phyloP scores from a whole-genome alignment of 441 rosid species.

The Sinapis alba region DNA sequence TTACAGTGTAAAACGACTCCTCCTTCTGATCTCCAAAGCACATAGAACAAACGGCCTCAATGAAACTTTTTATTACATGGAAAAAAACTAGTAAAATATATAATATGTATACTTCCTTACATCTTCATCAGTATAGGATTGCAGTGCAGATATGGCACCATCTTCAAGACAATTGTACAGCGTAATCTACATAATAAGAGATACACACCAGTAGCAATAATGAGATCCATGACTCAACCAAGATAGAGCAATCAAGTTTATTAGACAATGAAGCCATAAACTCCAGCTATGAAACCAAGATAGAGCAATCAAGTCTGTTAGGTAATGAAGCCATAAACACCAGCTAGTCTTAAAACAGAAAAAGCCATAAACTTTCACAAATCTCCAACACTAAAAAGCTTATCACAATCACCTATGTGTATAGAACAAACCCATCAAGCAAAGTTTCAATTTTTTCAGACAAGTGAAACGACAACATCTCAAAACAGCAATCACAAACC shows the following conservation, averaged over 20 bases:
- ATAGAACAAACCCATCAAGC: background rate
- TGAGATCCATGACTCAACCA: conserved; percentile 8
- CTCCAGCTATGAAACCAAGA: background rate
- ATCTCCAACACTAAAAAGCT: conserved; percentile 3
- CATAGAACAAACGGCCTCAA: conserved; percentile 40
- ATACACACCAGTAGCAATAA: conserved; percentile 4
- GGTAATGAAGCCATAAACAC: conserved; percentile 10
- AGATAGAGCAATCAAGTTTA: conserved; percentile 8
- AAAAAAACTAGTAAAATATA: conserved; percentile 26
- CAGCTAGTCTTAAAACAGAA: background rate
- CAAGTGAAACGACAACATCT: background rate
- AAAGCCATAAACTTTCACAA: conserved; percentile 18
- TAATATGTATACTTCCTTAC: conserved; percentile 48
- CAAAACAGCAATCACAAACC: background rate
- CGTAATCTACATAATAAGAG: conserved; percentile 61
- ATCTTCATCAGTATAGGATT: conserved; percentile 93
- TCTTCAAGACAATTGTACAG: conserved; percentile 95
- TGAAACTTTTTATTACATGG: conserved; percentile 19
- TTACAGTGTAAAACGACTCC: conserved; percentile 92
- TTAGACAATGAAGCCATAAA: background rate
- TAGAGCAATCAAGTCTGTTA: conserved; percentile 15
- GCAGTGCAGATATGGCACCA: conserved; percentile 85
- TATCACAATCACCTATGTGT: no score
- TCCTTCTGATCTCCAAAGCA: conserved; percentile 87
- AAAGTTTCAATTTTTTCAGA: background rate